These are phyloP conservation scores for Setaria italica DNA, from an alignment of 202 grass and related monocot genomes.

Conservation along the genomic window DNA sequence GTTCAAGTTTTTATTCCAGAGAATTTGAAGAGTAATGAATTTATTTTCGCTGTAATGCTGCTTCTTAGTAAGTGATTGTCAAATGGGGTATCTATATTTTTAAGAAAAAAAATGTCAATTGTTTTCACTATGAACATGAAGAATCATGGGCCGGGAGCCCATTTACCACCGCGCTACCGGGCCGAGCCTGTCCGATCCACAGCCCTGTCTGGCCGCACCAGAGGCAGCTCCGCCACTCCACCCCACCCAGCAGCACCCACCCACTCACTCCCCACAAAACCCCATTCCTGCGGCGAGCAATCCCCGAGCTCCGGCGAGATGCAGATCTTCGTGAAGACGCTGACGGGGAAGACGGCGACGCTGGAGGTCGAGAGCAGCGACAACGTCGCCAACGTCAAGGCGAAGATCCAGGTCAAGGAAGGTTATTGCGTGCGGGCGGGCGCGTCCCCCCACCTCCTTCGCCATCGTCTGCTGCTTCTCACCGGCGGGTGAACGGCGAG, in stretches of 20 bases:
- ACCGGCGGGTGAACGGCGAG: too few species aligned
- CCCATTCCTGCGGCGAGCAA: not conserved
- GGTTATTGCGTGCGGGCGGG: not conserved
- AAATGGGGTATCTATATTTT: not conserved
- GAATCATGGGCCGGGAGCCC: not conserved
- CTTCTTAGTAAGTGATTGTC: not conserved
- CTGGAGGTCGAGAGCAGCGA: conserved; percentile 93
- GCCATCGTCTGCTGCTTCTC: too few species aligned
- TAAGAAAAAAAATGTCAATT: not conserved
- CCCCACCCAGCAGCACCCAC: not conserved
- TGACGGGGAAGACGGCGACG: conserved; percentile 74
- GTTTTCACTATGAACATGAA: not conserved
- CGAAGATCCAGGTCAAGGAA: conserved; percentile 80
- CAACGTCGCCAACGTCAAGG: conserved; percentile 77
- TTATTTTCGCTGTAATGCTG: not conserved
- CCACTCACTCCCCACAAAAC: not conserved
- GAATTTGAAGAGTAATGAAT: not conserved
- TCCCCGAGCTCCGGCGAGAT: conserved; percentile 45
- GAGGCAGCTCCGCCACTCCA: not conserved
- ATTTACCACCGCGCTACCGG: not conserved
- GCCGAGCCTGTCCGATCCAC: too few species aligned
- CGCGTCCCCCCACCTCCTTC: too few species aligned
- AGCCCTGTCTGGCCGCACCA: too few species aligned
- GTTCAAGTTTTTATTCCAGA: not conserved
- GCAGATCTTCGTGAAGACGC: conserved; percentile 97